A percentile compares a stretch with the other conserved stretches of the same genome.
Conservation (phyloP, 495 filamentous ascomycete genomes). For the Podospora conica region DNA sequence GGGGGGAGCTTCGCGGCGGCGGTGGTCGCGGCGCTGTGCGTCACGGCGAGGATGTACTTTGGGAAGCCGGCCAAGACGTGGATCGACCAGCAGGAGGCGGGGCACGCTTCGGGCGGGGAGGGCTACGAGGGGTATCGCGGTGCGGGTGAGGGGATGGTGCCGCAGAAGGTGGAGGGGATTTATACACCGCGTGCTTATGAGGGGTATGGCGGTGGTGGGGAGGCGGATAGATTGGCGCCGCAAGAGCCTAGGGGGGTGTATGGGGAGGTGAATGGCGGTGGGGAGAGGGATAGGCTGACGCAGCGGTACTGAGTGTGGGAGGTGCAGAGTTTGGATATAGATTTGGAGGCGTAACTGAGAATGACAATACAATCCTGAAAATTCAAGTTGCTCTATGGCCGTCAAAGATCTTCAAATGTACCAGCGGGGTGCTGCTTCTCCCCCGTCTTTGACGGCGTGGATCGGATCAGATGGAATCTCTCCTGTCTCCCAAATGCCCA, state of each 20-base stretch:
- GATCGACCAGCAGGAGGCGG: conserved; percentile 8
- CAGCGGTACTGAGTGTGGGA: neutral
- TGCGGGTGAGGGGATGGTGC: neutral
- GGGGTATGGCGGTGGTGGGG: neutral
- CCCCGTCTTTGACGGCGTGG: neutral
- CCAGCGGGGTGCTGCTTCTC: neutral
- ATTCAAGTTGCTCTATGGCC: neutral
- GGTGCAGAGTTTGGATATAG: too few relatives aligned
- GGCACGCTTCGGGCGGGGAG: neutral
- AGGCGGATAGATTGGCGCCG: neutral
- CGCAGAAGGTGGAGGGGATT: neutral
- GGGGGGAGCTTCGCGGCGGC: neutral
- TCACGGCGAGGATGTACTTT: neutral
- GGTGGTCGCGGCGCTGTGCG: neutral
- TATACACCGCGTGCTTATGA: neutral
- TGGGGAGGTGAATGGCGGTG: neutral
- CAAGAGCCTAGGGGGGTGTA: too few relatives aligned
- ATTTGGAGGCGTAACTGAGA: too few relatives aligned
- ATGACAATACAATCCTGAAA: neutral
- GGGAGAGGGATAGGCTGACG: neutral
- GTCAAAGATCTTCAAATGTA: neutral
- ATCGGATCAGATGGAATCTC: conserved; percentile 34
- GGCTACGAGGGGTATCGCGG: neutral
- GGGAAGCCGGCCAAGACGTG: neutral
- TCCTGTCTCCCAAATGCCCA: conserved; percentile 44